A percentile compares a stretch with the other conserved stretches of the same genome.
phyloP scores from a whole-genome alignment of 1,284 basidiomycete species.

The Malassezia pachydermatis region DNA sequence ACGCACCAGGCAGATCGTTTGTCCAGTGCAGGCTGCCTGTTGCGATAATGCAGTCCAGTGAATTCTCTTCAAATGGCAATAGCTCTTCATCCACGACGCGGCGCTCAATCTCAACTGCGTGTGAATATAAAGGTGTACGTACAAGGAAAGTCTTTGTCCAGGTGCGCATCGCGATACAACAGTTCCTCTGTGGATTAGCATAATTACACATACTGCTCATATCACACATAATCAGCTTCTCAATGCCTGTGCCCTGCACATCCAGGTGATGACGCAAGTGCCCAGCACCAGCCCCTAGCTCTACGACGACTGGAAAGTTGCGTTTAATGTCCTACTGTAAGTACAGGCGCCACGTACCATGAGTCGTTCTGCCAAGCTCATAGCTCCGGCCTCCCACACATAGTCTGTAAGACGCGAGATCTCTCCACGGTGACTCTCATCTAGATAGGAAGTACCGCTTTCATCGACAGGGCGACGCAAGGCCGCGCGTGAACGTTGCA shows the following conservation, averaged over 20 bases:
- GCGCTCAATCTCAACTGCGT: slow-evolving; percentile 37
- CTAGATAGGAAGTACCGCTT: slow-evolving; percentile 13
- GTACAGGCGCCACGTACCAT: slow-evolving; percentile 53
- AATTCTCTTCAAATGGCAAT: slow-evolving; percentile 57
- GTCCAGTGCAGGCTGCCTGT: slow-evolving; percentile 92
- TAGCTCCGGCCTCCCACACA: slow-evolving; percentile 77
- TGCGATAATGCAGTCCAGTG: slow-evolving; percentile 83
- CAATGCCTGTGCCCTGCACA: slow-evolving; percentile 54
- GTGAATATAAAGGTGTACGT: slow-evolving; percentile 25
- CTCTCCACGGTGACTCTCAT: slow-evolving; percentile 26
- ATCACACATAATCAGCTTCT: slow-evolving; percentile 77
- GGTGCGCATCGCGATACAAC: slow-evolving; percentile 12
- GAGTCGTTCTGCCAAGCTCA: slow-evolving; percentile 78
- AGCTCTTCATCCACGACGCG: slow-evolving; percentile 39
- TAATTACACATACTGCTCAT: too few species aligned
- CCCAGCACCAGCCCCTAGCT: slow-evolving; percentile 87
- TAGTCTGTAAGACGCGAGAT: slow-evolving; percentile 78
- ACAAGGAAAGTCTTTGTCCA: slow-evolving; percentile 26
- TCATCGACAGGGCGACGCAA: slow-evolving; percentile 53
- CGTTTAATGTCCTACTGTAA: slow-evolving; percentile 72
- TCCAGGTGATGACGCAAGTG: slow-evolving; percentile 79
- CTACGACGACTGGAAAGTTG: slow-evolving; percentile 68
- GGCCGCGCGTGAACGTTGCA: slow-evolving; percentile 71
- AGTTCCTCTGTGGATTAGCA: slow-evolving; percentile 12
- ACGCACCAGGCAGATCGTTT: slow-evolving; percentile 86